phyloP scores from a whole-genome alignment of 352 stramenopile species.

The Aphanomyces astaci region DNA sequence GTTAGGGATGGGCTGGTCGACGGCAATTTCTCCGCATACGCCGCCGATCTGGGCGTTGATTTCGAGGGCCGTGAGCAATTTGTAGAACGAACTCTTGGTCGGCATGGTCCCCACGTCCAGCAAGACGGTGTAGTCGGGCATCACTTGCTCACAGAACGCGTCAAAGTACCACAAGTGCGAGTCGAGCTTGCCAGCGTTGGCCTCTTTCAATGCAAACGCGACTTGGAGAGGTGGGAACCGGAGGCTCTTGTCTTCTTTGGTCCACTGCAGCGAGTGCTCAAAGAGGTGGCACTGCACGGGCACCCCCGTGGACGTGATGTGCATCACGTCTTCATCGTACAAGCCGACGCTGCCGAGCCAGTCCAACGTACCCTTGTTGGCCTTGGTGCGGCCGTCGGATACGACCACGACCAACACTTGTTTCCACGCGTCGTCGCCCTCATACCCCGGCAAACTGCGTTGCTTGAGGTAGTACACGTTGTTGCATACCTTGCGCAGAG shows the following conservation, averaged over 20 bases:
- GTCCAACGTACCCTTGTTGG: constrained; percentile 73
- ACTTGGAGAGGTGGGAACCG: constrained; percentile 60
- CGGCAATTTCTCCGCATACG: constrained; percentile 68
- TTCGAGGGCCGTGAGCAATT: constrained; percentile 73
- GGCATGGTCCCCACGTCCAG: constrained; percentile 83
- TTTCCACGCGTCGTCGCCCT: constrained; percentile 66
- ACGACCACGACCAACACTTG: constrained; percentile 77
- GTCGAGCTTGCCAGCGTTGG: constrained; percentile 73
- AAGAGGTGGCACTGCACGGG: constrained; percentile 77
- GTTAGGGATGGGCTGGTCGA: constrained; percentile 76
- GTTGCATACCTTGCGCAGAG: constrained; percentile 73
- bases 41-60: constrained; percentile 71
- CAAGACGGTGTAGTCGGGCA: constrained; percentile 71
- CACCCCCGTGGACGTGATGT: constrained; percentile 78
- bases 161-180: constrained; percentile 84
- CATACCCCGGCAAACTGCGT: constrained; percentile 32
- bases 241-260: constrained; percentile 52
- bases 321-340: constrained; percentile 79
- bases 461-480: constrained; percentile 69
- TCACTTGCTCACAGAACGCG: constrained; percentile 72
- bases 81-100: constrained; percentile 65
- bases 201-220: constrained; percentile 75
- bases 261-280: constrained; percentile 74
- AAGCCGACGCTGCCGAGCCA: constrained; percentile 64
- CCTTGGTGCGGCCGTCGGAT: constrained; percentile 62